Base-by-base conservation (phyloP, 352 stramenopile species). In the Phytophthora capsici region DNA sequence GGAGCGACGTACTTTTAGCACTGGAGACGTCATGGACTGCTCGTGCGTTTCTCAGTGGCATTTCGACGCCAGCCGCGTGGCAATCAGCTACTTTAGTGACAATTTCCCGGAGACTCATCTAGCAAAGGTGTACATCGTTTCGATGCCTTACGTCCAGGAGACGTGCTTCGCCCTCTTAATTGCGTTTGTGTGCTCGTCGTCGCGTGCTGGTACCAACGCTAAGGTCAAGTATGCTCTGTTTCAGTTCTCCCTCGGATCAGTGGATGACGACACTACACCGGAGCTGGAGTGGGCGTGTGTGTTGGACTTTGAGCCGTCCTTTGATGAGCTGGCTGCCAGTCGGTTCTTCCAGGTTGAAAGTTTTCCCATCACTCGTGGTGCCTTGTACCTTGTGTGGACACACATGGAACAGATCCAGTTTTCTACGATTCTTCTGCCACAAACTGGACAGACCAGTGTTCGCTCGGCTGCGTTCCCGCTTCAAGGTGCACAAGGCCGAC, bases 311-410 rank as follows among this genome's bases (percentile, higher is more conserved):
- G 83, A 92, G 54, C 82, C 82, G 10, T 38, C 61, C 1, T 91
- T 90, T 48, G 69, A 75, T 2, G 82, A 90, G 2, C 50, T 67
- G 1, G 44, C 52, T 1, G 47, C 34, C n/a, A 57, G 61, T 23
- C 66, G 66, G 6, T 89, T 82, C 66, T 85, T 91, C 38, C 28
- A 83, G 12, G 82, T 92, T 6, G 78, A 90, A 41, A 88, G 76
- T 14, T 75, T 89, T 26, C 34, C 69, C 3, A 86, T 94, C 59
- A 89, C 84, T 23, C 73, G 68, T 23, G 71, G 65, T 12, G 80
- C 83, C 3, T 73, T 94, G 48, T 94, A 92, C 36, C 63, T 94
- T 8, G 83, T 92, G 34, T 94, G 85, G 85, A 70, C 77, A 13
- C 58, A 75, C 13, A 80, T 75, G 28, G 58, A 80, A 30, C 85